Percentiles rank a stretch among this genome's conserved stretches.
These are phyloP conservation scores for Leptographium wingfieldii DNA, from an alignment of 2,329 filamentous ascomycete genomes.

Conservation along the genomic window DNA sequence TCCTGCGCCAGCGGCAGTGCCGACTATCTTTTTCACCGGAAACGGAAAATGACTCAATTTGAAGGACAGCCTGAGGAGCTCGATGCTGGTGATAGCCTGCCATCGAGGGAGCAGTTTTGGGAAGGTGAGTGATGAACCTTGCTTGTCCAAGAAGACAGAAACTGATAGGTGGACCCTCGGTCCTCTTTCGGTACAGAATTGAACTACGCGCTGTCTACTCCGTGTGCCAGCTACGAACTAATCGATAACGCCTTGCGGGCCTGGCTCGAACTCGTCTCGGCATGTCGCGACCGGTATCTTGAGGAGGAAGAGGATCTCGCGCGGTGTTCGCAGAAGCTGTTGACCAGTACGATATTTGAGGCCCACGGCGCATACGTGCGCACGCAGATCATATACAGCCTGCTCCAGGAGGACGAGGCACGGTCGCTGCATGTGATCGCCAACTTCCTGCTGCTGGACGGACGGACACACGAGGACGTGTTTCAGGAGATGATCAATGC, in stretches of 20 bases:
- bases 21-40: not conserved
- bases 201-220: conserved; percentile 29
- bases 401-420: conserved; percentile 79
- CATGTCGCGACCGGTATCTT: conserved; percentile 63
- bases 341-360: conserved; percentile 62
- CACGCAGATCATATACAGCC: conserved; percentile 80
- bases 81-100: not conserved
- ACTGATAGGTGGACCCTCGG: not conserved
- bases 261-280: conserved; percentile 69
- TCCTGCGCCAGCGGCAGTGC: not conserved
- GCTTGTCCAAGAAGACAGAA: not conserved
- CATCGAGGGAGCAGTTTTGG: conserved; percentile 2
- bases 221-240: conserved; percentile 39
- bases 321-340: conserved; percentile 65
- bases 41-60: not conserved
- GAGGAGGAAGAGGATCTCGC: conserved; percentile 67
- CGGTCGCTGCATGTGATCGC: conserved; percentile 70
- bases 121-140: not conserved
- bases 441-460: conserved; percentile 78
- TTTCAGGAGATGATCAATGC: conserved; percentile 84
- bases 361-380: conserved; percentile 76
- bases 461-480: conserved; percentile 60
- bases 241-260: conserved; percentile 78
- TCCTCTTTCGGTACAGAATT: conserved; percentile 27
- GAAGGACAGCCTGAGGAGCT: not conserved